Conservation (phyloP, 371 early-diverging fungal species). For the Apophysomyces variabilis region DNA sequence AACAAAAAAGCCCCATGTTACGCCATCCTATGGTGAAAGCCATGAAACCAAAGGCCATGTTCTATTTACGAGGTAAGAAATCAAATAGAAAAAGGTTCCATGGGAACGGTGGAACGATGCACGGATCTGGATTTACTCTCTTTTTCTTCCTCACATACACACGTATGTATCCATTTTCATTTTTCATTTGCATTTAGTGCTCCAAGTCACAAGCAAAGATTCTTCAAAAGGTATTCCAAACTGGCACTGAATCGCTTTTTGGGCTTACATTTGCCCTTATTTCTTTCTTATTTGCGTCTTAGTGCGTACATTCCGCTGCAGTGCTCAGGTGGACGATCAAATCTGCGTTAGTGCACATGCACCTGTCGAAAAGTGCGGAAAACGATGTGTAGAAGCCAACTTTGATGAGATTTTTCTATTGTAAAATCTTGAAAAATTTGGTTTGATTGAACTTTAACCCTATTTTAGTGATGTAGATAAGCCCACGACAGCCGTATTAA, state of each 20-base stretch:
- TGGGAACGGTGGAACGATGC: too few species aligned
- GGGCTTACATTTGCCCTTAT: not conserved
- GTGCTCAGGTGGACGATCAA: slow-evolving; percentile 35
- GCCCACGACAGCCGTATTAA: slow-evolving; percentile 27
- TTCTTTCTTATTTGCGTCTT: not conserved
- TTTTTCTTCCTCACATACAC: not conserved
- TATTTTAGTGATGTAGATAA: slow-evolving; percentile 30
- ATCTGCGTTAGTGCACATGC: slow-evolving; percentile 27
- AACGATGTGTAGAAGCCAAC: slow-evolving; percentile 29
- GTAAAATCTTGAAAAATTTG: slow-evolving; percentile 18
- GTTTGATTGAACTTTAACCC: not conserved
- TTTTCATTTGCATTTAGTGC: slow-evolving; percentile 6
- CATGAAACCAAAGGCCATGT: slow-evolving; percentile 35
- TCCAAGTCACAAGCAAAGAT: slow-evolving; percentile 34
- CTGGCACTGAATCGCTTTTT: not conserved
- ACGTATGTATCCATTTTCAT: not conserved
- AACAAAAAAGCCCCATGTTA: slow-evolving; percentile 11
- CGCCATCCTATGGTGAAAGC: slow-evolving; percentile 1
- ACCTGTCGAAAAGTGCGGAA: slow-evolving; percentile 31
- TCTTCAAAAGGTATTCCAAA: slow-evolving; percentile 32
- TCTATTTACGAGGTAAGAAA: slow-evolving; percentile 32
- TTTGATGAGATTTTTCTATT: slow-evolving; percentile 46
- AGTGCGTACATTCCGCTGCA: slow-evolving; percentile 32
- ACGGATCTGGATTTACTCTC: too few species aligned
- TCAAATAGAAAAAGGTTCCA: too few species aligned